These are phyloP conservation scores for Rhodamnia rubescens DNA, from an alignment of 345 rosid genomes.

Conservation along the genomic window DNA sequence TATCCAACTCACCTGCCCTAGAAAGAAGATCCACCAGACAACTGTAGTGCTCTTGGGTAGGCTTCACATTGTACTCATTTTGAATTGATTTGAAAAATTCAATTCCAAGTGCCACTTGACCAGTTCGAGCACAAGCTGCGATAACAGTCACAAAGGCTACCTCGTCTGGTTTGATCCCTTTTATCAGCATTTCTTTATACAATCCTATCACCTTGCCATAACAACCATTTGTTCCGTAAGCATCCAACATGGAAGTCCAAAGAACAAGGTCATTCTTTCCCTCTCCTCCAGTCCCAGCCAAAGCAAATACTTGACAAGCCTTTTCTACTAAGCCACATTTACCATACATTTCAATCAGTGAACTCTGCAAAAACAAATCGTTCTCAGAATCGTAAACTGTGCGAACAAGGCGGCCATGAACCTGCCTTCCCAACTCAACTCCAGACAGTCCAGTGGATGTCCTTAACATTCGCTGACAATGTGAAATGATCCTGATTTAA, in stretches of 20 bases:
- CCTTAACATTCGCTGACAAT: slow-evolving; percentile 20
- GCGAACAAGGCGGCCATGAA: slow-evolving; percentile 28
- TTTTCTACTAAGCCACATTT: slow-evolving; percentile 37
- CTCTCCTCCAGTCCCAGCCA: slow-evolving; percentile 12
- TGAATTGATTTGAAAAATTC: slow-evolving; percentile 36
- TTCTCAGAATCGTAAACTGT: slow-evolving; percentile 9
- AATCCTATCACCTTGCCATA: slow-evolving; percentile 24
- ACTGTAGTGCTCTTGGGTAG: slow-evolving; percentile 42
- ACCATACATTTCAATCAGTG: slow-evolving; percentile 57
- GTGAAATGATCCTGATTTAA: slow-evolving; percentile 36
- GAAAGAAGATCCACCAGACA: slow-evolving; percentile 48
- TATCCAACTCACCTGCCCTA: slow-evolving; percentile 42
- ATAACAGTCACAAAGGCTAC: slow-evolving; percentile 40
- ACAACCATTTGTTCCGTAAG: slow-evolving; percentile 31
- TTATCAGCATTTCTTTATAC: slow-evolving; percentile 27
- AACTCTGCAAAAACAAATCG: slow-evolving; percentile 40
- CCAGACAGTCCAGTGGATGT: slow-evolving; percentile 26
- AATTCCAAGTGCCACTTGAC: slow-evolving; percentile 40
- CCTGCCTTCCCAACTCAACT: slow-evolving; percentile 36
- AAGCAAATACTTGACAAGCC: slow-evolving; percentile 29
- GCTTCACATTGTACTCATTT: slow-evolving; percentile 17
- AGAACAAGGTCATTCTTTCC: slow-evolving; percentile 32
- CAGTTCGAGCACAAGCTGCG: slow-evolving; percentile 51
- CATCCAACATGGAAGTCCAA: slow-evolving; percentile 56
- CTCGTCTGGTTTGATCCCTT: slow-evolving; percentile 32